Base-by-base conservation (phyloP, 371 early-diverging fungal genomes). In the Apophysomyces sp. region DNA sequence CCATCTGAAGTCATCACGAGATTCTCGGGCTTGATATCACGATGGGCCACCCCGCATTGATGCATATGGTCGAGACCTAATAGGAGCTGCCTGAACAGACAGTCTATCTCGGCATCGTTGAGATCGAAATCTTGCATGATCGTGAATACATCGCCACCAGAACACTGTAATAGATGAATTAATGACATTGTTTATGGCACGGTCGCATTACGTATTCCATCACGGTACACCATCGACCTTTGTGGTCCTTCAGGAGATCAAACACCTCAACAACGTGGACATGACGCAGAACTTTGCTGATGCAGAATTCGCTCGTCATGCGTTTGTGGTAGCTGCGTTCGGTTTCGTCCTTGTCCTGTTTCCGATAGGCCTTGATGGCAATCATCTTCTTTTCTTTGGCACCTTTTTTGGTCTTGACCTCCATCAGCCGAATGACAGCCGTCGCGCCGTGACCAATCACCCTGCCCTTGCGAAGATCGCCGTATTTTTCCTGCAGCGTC, bases 61-160 rank as follows among this genome's bases (percentile, higher is more conserved):
- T 99, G 99, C 67, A 96, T 93, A 74, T 98, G 96, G 52, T 92
- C 92, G 44, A 99, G 85, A 52, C 98, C 94, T 52, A 95, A 80
- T 80, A 97, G 87, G 61, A 98, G 75, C 71, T 98, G 98, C 73
- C 96, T 71, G 59, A 86, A 88, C 8, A 80, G 69, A 57, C 86
- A 85, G 58, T 72, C 78, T n/a, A 80, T 74, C 40, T 82, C 85
- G 3, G 65, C 64, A 40, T 78, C 73, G 7, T 67, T 65, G 31
- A 84, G 58, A 54, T 60, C 69, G 60, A 56, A 73, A 52, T 58
- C 70, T 49, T 60, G 80, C 28, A 86, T 69, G n/a, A 87, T 58
- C 7, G 76, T 61, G 41, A 83, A 80, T 28, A 86, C 61, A 63
- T 86, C 86, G n/a, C 87, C 88, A 21, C 85, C 87, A 28, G 84